Evolutionary conservation across 2,329 filamentous ascomycete genomes (phyloP).

Genomic region (Arthrobotrys conoides): DNA sequence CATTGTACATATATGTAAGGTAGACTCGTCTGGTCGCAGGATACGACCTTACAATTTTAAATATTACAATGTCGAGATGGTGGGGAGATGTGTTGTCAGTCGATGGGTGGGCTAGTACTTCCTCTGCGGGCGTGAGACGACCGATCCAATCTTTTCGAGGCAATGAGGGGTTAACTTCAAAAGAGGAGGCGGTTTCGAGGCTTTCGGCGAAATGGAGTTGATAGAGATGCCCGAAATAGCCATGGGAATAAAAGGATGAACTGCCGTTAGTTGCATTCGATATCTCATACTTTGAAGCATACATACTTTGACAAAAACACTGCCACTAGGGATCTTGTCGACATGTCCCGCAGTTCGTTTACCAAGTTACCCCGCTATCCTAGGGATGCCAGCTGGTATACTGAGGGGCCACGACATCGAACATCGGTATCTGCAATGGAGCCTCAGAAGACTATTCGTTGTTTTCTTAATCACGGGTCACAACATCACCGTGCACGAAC

Average conservation of each 20-base stretch:
- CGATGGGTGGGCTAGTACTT: conserved; percentile 17
- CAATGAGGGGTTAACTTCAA: conserved; percentile 17
- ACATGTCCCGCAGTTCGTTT: conserved; percentile 26
- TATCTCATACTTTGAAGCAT: conserved; percentile 14
- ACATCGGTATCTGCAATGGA: conserved; percentile 26
- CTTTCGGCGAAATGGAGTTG: conserved; percentile 4
- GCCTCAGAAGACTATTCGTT: conserved; percentile 15
- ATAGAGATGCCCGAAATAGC: conserved; percentile 22
- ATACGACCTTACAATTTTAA: conserved; percentile 14
- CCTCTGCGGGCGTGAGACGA: conserved; percentile 7
- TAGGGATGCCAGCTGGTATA: conserved; percentile 18
- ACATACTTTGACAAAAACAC: conserved; percentile 2
- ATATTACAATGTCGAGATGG: conserved; percentile 32
- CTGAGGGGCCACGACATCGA: conserved; percentile 30
- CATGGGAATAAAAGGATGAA: conserved; percentile 20
- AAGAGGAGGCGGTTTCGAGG: conserved; percentile 3
- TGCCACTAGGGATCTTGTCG: conserved; percentile 18
- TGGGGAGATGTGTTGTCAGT: conserved; percentile 33
- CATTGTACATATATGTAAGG: conserved; percentile 35
- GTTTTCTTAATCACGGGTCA: conserved; percentile 21
- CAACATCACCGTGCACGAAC: conserved; percentile 14
- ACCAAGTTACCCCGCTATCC: conserved; percentile 22
- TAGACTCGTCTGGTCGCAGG: conserved; percentile 28
- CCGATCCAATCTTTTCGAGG: conserved; percentile 15
- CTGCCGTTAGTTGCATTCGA: conserved; percentile 22